Conservation (phyloP, 495 filamentous ascomycete species). For the Aspergillus bridgeri region DNA sequence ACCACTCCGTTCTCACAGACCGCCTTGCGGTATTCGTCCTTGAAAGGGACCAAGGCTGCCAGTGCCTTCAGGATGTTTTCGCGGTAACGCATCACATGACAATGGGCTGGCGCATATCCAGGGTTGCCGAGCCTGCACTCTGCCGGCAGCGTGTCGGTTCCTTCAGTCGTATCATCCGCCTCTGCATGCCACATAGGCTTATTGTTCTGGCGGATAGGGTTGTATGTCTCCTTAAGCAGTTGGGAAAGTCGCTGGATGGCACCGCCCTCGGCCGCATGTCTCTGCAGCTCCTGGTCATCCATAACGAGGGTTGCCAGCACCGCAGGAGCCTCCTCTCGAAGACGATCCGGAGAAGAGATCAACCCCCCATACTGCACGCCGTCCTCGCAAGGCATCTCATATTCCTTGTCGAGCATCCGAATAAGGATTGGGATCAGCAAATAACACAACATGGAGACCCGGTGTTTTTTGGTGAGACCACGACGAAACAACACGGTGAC, state of each 20-base stretch:
- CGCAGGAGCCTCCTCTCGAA: constrained; percentile 68
- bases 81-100: constrained; percentile 73
- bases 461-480: constrained; percentile 58
- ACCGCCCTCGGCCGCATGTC: constrained; percentile 74
- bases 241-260: constrained; percentile 70
- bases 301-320: constrained; percentile 75
- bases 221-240: constrained; percentile 70
- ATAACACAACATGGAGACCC: constrained; percentile 60
- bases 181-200: constrained; percentile 44
- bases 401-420: constrained; percentile 62
- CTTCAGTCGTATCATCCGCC: constrained; percentile 19
- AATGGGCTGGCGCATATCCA: constrained; percentile 59
- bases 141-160: constrained; percentile 20
- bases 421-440: constrained; percentile 71
- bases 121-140: constrained; percentile 51
- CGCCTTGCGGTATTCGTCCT: constrained; percentile 79
- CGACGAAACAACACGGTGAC: constrained; percentile 72
- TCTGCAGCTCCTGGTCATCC: constrained; percentile 72
- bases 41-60: constrained; percentile 71
- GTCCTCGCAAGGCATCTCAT: constrained; percentile 38
- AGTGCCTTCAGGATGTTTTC: constrained; percentile 76
- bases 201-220: constrained; percentile 36
- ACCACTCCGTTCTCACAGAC: constrained; percentile 79
- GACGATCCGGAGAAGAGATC: constrained; percentile 32
- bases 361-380: constrained; percentile 38